These are phyloP conservation scores for Fraxinus velutina DNA, from an alignment of 305 asterid species.

Conservation along the genomic window DNA sequence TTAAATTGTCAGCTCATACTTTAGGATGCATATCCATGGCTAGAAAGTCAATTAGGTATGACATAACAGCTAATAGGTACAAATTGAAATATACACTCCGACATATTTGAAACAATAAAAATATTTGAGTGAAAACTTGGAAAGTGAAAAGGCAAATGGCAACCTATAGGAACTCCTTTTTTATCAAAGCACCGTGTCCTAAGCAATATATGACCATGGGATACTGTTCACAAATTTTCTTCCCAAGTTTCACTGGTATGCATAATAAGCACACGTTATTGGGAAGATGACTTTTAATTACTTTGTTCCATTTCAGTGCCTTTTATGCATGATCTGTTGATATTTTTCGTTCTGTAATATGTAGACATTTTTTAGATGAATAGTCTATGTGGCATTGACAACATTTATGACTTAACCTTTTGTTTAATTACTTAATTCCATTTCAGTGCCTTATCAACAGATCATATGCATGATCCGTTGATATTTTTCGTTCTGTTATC, in stretches of 20 bases:
- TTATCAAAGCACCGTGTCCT: not conserved
- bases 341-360: not conserved
- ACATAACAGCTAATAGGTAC: not conserved
- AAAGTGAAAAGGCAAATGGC: not conserved
- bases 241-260: not conserved
- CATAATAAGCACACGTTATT: not conserved
- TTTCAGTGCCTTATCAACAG: not conserved
- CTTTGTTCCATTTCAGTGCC: not conserved
- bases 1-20: not conserved
- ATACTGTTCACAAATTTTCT: not conserved
- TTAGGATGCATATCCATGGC: not conserved
- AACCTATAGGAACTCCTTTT: not conserved
- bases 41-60: not conserved
- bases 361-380: not conserved
- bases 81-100: not conserved
- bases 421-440: not conserved
- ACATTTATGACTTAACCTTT: not conserved
- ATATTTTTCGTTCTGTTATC: not conserved
- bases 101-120: not conserved
- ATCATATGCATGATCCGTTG: not conserved
- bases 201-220: not conserved
- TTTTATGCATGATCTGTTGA: not conserved
- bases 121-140: not conserved
- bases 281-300: not conserved
- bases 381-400: not conserved